phyloP scores from a whole-genome alignment of 164 flowering plant genomes.

The Aristolochia fimbriata region DNA sequence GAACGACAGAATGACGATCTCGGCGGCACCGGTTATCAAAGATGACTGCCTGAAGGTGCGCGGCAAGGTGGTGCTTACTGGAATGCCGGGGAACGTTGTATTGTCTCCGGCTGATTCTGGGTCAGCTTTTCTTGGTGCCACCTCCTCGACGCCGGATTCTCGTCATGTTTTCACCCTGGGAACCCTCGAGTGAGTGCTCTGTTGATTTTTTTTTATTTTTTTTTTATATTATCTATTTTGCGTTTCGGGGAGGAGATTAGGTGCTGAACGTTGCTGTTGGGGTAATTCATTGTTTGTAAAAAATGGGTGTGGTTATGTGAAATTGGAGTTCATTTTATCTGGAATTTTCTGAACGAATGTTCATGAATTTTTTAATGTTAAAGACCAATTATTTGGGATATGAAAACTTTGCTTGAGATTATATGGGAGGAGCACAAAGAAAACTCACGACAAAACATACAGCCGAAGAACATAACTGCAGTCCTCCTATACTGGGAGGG shows the following conservation, averaged over 20 bases:
- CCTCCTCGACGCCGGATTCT: slow-evolving; percentile 19
- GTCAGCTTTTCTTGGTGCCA: slow-evolving; percentile 42
- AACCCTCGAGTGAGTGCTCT: slow-evolving; percentile 22
- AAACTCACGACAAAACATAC: no score
- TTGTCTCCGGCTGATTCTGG: slow-evolving; percentile 24
- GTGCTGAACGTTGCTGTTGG: neutral
- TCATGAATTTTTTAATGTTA: neutral
- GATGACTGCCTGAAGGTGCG: slow-evolving; percentile 31
- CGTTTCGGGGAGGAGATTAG: neutral
- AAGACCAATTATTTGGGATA: neutral
- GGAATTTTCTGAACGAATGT: neutral
- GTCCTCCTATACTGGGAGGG: no score
- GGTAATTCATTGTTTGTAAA: neutral
- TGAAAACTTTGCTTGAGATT: no score
- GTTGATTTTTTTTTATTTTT: neutral
- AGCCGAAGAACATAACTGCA: no score
- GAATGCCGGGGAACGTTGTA: slow-evolving; percentile 33
- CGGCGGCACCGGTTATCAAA: slow-evolving; percentile 20
- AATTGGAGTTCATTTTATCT: neutral
- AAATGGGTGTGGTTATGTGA: neutral
- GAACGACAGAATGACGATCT: slow-evolving; percentile 30
- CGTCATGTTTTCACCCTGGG: slow-evolving; percentile 41
- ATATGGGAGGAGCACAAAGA: no score
- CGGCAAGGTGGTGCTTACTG: slow-evolving; percentile 31
- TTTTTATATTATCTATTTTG: neutral